Base-by-base conservation (phyloP, 805 yeast species). In the Cyberlindnera mrakii region DNA sequence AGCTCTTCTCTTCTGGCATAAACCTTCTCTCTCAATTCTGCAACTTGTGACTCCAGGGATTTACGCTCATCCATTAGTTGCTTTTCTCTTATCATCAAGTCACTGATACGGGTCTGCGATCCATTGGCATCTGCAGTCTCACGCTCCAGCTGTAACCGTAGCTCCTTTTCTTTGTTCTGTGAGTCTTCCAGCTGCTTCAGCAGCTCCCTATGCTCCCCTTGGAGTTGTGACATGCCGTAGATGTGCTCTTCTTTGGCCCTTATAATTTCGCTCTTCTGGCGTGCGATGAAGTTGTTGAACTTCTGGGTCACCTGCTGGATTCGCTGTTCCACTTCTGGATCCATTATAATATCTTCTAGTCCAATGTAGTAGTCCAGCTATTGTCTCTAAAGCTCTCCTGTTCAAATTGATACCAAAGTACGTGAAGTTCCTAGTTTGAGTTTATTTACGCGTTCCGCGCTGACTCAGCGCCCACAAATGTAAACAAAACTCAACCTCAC, bases 271-370 rank as follows among this genome's bases (percentile, higher is more conserved):
- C 60, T 44, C 53, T 70, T 55, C 52, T 68, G 64, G 16, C 53
- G 59, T 0, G 61, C 49, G 10, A 72, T 53, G 31, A 58, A 61
- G 15, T 51, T 47, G 47, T 70, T 70, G 53, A 74, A 62, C 25
- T 54, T 60, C 19, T 53, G 51, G n/a, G 68, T 61, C 42, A 75
- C 71, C 17, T 46, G 54, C 27, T 63, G 67, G 64, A 75, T 64
- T 39, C 66, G 65, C 20, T 41, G 40, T 48, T 64, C 64, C 18
- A 72, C 49, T 11, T 51, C 62, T 15, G 53, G 52, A 7, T 63
- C 68, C 46, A 71, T 23, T 23, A 2, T 23, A 9, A 23, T 23
- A 23, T 23, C 27, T 10, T 23, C 13, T 4, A 23, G 27, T 23
- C 11, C 11, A 23, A 23, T 23, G 27, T 11, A 8, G 13, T 9